These are phyloP conservation scores for Tremellales sp. DNA, from an alignment of 1,284 basidiomycete species.

Conservation along the genomic window DNA sequence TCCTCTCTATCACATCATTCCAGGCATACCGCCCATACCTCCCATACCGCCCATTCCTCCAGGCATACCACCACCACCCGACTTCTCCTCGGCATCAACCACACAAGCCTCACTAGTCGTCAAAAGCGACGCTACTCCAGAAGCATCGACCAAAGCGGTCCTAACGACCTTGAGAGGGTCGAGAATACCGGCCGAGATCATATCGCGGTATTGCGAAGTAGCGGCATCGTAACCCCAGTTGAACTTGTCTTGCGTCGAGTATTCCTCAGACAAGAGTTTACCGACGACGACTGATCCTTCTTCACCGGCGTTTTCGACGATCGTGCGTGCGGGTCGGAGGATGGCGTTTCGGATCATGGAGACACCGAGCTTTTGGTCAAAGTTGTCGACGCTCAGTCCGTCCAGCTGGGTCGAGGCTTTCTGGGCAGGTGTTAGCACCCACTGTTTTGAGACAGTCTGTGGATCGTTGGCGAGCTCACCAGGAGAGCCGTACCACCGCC, in stretches of 20 bases:
- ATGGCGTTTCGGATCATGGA: conserved; percentile 87
- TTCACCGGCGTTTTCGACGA: conserved; percentile 92
- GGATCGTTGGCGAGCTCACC: conserved; percentile 37
- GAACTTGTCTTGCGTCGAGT: conserved; percentile 56
- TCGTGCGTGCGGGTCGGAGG: conserved; percentile 77
- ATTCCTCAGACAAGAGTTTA: conserved; percentile 57
- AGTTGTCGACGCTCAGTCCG: conserved; percentile 78
- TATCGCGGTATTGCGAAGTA: conserved; percentile 88
- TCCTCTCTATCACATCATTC: conserved; percentile 55
- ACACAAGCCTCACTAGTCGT: conserved; percentile 91
- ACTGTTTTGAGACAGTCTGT: neutral
- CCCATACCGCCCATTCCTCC: conserved; percentile 47
- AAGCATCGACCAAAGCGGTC: conserved; percentile 84
- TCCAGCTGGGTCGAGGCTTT: conserved; percentile 83
- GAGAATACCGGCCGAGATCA: conserved; percentile 90
- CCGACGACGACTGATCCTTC: conserved; percentile 92
- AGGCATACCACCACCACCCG: conserved; percentile 54
- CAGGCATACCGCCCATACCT: conserved; percentile 55
- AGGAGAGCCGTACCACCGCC: conserved; percentile 80
- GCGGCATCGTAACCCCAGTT: conserved; percentile 85
- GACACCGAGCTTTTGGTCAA: conserved; percentile 96
- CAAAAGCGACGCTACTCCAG: conserved; percentile 77
- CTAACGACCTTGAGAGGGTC: conserved; percentile 90
- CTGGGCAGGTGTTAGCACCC: conserved; percentile 52
- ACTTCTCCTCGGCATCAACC: conserved; percentile 84